Conservation (phyloP, 2,329 filamentous ascomycete species). For the Phyllosticta capitalensis region DNA sequence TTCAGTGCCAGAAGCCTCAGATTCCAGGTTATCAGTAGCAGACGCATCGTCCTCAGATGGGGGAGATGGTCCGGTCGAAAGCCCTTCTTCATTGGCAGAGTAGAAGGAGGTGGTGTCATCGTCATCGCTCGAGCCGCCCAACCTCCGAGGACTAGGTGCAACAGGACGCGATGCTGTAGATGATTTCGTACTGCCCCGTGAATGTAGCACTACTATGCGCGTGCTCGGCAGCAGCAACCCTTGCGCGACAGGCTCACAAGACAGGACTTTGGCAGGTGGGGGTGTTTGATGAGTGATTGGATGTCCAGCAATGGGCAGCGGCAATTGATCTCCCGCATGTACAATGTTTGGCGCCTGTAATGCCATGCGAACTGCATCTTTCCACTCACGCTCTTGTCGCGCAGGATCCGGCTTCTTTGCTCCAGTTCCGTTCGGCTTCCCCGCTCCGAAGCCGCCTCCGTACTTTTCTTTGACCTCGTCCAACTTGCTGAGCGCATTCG, state of each 20-base stretch:
- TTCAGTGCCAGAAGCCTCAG: slow-evolving; percentile 53
- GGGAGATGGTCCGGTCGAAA: slow-evolving; percentile 28
- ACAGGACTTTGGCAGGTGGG: slow-evolving; percentile 75
- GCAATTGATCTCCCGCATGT: slow-evolving; percentile 74
- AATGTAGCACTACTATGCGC: slow-evolving; percentile 69
- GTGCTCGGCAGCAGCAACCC: slow-evolving; percentile 69
- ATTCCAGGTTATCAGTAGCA: slow-evolving; percentile 35
- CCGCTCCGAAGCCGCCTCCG: slow-evolving; percentile 48
- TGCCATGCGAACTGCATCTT: slow-evolving; percentile 55
- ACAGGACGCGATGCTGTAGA: slow-evolving; percentile 30
- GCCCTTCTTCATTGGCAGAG: slow-evolving; percentile 72
- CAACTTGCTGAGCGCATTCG: slow-evolving; percentile 65
- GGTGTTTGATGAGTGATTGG: slow-evolving; percentile 77
- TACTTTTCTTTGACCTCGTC: slow-evolving; percentile 79
- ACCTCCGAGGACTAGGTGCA: slow-evolving; percentile 39
- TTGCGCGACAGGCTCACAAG: slow-evolving; percentile 93
- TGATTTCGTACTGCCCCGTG: slow-evolving; percentile 45
- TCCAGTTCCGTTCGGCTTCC: slow-evolving; percentile 23
- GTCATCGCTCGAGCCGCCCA: slow-evolving; percentile 48
- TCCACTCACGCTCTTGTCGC: slow-evolving; percentile 28
- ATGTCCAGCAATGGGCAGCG: slow-evolving; percentile 66
- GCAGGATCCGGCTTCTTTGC: slow-evolving; percentile 8
- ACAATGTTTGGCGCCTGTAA: slow-evolving; percentile 65
- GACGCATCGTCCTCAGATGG: slow-evolving; percentile 28
- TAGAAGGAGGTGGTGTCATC: slow-evolving; percentile 85